phyloP scores from a whole-genome alignment of 78 protist genomes.

The Chrysochromulina parva region DNA sequence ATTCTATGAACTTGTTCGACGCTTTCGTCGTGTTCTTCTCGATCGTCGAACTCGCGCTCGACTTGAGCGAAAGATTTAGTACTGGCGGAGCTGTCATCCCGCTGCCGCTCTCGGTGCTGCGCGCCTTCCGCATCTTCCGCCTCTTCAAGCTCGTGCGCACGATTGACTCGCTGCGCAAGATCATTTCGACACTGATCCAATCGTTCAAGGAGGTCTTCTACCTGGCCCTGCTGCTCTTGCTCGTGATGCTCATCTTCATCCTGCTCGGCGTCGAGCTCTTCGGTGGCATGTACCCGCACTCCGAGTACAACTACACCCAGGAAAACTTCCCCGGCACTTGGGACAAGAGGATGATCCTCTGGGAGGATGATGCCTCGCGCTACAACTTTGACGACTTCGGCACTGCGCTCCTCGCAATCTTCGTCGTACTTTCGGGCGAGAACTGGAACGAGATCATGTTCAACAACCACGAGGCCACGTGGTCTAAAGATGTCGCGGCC shows the following conservation, averaged over 20 bases:
- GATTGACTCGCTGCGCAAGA: not conserved
- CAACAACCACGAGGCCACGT: not conserved
- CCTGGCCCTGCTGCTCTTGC: slow-evolving; percentile 37
- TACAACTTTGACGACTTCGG: not conserved
- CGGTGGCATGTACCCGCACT: slow-evolving; percentile 23
- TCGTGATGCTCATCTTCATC: slow-evolving; percentile 26
- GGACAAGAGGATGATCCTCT: not conserved
- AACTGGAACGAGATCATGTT: slow-evolving; percentile 45
- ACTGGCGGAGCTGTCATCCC: no score
- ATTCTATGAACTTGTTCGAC: slow-evolving; percentile 27
- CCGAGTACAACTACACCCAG: not conserved
- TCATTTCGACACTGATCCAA: not conserved
- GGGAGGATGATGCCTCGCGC: not conserved
- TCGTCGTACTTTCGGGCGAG: slow-evolving; percentile 50
- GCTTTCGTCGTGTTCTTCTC: slow-evolving; percentile 1
- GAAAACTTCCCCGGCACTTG: not conserved
- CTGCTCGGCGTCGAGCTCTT: slow-evolving; percentile 45
- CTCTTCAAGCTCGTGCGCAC: slow-evolving; percentile 41
- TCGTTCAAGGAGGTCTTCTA: slow-evolving; percentile 35
- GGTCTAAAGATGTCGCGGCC: no score
- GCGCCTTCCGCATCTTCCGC: slow-evolving; percentile 54
- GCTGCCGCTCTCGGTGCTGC: slow-evolving; percentile 20
- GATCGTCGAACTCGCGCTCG: not conserved
- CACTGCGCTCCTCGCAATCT: not conserved
- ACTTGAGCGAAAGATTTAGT: not conserved